These are phyloP conservation scores for Hymenoscyphus occultus DNA, from an alignment of 2,329 filamentous ascomycete genomes.

Conservation along the genomic window DNA sequence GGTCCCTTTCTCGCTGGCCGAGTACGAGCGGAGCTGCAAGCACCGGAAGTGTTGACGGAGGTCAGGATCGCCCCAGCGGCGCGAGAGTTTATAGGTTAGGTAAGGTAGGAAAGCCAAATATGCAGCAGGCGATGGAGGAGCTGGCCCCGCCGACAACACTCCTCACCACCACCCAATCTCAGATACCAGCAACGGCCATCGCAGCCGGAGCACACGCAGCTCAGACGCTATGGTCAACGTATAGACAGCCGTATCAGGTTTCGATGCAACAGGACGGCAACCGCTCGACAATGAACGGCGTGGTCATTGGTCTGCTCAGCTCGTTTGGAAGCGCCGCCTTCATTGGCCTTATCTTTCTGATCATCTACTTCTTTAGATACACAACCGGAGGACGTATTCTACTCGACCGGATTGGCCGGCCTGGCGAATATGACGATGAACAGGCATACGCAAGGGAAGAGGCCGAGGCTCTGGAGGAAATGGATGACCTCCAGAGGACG, in stretches of 20 bases:
- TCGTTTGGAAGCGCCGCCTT: slow-evolving; percentile 89
- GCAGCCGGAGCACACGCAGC: slow-evolving; percentile 5
- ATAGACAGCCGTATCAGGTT: background rate
- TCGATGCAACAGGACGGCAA: slow-evolving; percentile 10
- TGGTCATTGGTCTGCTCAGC: slow-evolving; percentile 91
- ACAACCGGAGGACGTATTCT: slow-evolving; percentile 86
- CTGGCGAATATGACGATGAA: slow-evolving; percentile 96
- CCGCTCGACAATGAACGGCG: slow-evolving; percentile 60
- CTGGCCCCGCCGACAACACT: slow-evolving; percentile 23
- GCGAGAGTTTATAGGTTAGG: slow-evolving; percentile 4
- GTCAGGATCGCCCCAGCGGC: slow-evolving; percentile 5
- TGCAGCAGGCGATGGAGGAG: slow-evolving; percentile 15
- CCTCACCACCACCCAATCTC: slow-evolving; percentile 22
- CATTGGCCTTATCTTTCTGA: slow-evolving; percentile 72
- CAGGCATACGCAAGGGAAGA: slow-evolving; percentile 92
- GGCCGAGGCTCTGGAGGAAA: slow-evolving; percentile 87
- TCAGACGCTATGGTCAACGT: background rate
- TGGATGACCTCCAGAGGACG: slow-evolving; percentile 87
- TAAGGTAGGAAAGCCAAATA: slow-evolving; percentile 12
- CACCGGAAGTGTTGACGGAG: slow-evolving; percentile 1
- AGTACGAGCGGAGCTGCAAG: slow-evolving; percentile 20
- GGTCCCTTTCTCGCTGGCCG: slow-evolving; percentile 26
- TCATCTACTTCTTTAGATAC: slow-evolving; percentile 93
- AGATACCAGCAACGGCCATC: slow-evolving; percentile 15
- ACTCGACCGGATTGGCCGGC: slow-evolving; percentile 86